Evolutionary conservation across 2,329 filamentous ascomycete genomes (phyloP), one percentile per base, ranked within the genome.

Genomic region (Incumbomyces lentus): DNA sequence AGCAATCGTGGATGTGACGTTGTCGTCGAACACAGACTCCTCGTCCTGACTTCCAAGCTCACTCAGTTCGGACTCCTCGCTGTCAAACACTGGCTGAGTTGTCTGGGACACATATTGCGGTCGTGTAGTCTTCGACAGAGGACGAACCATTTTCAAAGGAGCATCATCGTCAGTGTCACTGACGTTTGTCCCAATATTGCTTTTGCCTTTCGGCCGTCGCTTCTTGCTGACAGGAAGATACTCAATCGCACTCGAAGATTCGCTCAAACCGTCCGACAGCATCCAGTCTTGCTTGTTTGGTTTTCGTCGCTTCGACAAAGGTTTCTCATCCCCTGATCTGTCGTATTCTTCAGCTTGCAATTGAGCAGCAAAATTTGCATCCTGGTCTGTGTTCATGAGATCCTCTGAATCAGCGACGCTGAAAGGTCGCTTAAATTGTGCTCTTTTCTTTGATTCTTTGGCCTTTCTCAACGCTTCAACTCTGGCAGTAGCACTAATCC

Each of bases 291-390:
- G 17, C 7, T 32, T 8, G n/a, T 17, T 29, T 17, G 31, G n/a
- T 18, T 31, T 45, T 30, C 34, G 33, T 17, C 34, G 31, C 42
- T 45, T 45, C n/a, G 33, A 16, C 10, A 29, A 33, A 13, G 26
- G 32, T 29, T 29, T 32, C 16, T 41, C 42, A 44, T 17, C 7
- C 3, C 22, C 41, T 13, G 16, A 17, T n/a, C 22, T 16, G 31
- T 62, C 60, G 45, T 75, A 74, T 52, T 76, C 72, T 53, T 78
- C 69, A 26, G 74, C 65, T 55, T 83, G 79, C 43, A 84, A 64
- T 35, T 65, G 64, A 37, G 69, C 64, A 30, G 80, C 80, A 33
- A 84, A 60, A 38, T 72, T 67, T 11, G 71, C 75, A 56, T 74
- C 70, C 1, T 61, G 58, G 30, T 65, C 64, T 34, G 66, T 61